Conservation (phyloP, 2,329 filamentous ascomycete genomes). For the Dichotomopilus funicola region DNA sequence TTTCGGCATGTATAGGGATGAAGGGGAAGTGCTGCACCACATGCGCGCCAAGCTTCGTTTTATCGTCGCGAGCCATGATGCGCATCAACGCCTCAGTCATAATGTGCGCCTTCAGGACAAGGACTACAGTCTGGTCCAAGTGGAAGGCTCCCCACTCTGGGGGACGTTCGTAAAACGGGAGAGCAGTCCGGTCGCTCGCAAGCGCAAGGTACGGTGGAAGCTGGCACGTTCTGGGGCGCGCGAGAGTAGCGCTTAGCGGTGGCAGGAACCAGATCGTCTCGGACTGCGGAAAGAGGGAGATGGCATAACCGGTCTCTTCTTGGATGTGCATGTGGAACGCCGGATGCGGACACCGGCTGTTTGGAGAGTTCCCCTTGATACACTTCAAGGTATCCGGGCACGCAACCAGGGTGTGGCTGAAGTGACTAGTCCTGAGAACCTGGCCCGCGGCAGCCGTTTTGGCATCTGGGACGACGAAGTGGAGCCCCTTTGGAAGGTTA, state of each 20-base stretch:
- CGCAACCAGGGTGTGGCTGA: neutral
- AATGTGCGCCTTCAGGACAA: neutral
- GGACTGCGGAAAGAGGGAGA: neutral
- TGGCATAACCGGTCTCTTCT: too few species aligned
- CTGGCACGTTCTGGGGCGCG: neutral
- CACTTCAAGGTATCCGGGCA: neutral
- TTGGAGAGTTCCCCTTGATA: neutral
- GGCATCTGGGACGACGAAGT: conserved; percentile 1
- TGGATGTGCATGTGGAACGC: neutral
- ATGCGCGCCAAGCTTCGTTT: too few species aligned
- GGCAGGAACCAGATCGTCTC: conserved; percentile 2
- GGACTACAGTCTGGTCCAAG: neutral
- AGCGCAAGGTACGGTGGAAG: conserved; percentile 2
- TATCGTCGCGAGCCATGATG: neutral
- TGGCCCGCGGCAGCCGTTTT: neutral
- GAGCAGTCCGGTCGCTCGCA: neutral
- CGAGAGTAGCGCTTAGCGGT: neutral
- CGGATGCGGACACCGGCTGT: neutral
- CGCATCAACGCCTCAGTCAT: conserved; percentile 2
- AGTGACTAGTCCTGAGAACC: neutral
- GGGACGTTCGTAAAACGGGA: neutral
- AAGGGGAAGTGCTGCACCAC: neutral
- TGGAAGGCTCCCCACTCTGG: neutral
- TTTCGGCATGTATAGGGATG: neutral
- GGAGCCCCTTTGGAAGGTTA: neutral